Evolutionary conservation across 2,329 filamentous ascomycete species (phyloP), one percentile per base, ranked within the genome.

Genomic region (Aureobasidium namibiae): DNA sequence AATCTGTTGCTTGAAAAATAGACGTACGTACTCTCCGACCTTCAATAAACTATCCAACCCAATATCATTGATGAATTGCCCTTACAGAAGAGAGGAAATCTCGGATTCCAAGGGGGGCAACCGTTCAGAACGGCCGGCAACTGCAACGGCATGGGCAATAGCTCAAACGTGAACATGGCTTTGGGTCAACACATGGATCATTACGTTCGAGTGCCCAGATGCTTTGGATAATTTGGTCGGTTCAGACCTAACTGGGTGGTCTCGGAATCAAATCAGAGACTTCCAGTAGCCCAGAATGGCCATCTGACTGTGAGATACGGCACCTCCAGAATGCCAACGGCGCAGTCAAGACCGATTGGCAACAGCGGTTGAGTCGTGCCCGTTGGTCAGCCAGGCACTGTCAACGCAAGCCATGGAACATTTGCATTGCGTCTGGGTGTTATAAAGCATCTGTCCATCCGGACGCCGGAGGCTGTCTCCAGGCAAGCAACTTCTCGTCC

Each of bases 381-480:
- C 54, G 54, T 57, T 57, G 54, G 42, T n/a, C 31, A 57, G 54
- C 54, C 54, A 57, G 41, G 26, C 33, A 48, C 21, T 57, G 41
- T 16, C 33, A 48, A 46, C 29, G 54, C 42, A 57, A 57, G 42
- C 54, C 52, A 44, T 56, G 39, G 26, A 45, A 31, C 18, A 54
- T 10, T 16, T 29, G 13, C 21, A 42, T 42, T 23, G 50, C 16
- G 18, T 23, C 39, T 23, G 11, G 29, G 29, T 13, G 41, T 21
- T 56, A 56, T 56, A 56, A 56, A 45, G 52, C 18, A 54, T 54
- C 18, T 44, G 21, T 33, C 29, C 39, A 24, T 45, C 39, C 39
- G 13, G 21, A 29, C 39, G 29, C 52, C 18, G n/a, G 6, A 6
- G 39, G 31, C 8, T 31, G 14, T 8, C 5, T 23, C 21, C 29